A percentile compares a stretch with the other conserved stretches of the same genome.
Conservation (phyloP, 352 stramenopile species). For the Pythium vanterpoolii region DNA sequence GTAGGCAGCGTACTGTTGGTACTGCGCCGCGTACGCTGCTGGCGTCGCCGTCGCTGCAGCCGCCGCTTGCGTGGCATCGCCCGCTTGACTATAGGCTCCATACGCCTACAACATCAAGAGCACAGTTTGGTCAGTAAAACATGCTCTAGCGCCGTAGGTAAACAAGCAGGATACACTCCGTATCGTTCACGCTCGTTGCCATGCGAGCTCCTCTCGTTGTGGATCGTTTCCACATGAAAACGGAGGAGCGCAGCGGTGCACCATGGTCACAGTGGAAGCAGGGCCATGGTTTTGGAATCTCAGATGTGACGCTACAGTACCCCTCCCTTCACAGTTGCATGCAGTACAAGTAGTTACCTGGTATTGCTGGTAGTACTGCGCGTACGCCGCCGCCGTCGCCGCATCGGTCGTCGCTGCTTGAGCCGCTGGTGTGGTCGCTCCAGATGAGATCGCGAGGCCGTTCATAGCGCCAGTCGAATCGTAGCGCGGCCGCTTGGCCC, state of each 20-base stretch:
- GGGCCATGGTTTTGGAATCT: slow-evolving; percentile 16
- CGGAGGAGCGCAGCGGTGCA: background rate
- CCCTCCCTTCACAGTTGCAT: background rate
- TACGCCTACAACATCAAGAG: slow-evolving; percentile 41
- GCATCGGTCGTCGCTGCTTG: slow-evolving; percentile 27
- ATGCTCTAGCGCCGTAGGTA: background rate
- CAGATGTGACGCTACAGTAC: slow-evolving; percentile 12
- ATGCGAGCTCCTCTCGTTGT: slow-evolving; percentile 13
- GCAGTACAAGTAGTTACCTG: slow-evolving; percentile 50
- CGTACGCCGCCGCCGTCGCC: slow-evolving; percentile 29
- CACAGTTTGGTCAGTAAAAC: slow-evolving; percentile 8
- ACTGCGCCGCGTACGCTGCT: slow-evolving; percentile 55
- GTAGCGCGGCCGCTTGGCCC: slow-evolving; percentile 55
- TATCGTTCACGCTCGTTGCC: slow-evolving; percentile 16
- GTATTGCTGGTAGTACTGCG: slow-evolving; percentile 74
- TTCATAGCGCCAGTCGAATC: slow-evolving; percentile 23
- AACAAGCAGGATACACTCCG: slow-evolving; percentile 22
- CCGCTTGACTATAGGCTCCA: slow-evolving; percentile 44
- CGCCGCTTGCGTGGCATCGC: slow-evolving; percentile 17
- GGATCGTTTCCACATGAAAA: background rate
- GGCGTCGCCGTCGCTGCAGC: slow-evolving; percentile 11
- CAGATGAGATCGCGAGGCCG: slow-evolving; percentile 9
- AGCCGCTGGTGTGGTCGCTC: slow-evolving; percentile 13
- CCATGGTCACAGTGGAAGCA: slow-evolving; percentile 21
- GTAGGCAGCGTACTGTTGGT: slow-evolving; percentile 57